A percentile compares a stretch with the other conserved stretches of the same genome.
These are phyloP conservation scores for Boechera stricta DNA, from an alignment of 345 rosid species.

Conservation along the genomic window DNA sequence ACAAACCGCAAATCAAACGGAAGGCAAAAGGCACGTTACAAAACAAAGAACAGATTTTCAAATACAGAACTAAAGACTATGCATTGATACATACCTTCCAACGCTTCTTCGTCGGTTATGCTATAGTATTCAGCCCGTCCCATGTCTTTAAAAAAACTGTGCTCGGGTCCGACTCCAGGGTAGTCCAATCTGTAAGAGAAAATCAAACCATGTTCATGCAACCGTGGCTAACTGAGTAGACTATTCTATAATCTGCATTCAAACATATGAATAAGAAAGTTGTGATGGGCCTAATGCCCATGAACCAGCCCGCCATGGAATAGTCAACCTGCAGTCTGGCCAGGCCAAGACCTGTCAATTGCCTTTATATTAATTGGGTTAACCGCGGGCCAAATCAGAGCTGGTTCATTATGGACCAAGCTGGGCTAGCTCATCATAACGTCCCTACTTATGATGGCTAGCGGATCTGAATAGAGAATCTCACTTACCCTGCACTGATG, in stretches of 20 bases:
- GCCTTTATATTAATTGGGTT: background rate
- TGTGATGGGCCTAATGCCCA: background rate
- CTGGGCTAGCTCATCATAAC: background rate
- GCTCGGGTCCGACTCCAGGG: constrained; percentile 99
- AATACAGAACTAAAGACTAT: background rate
- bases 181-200: constrained; percentile 74
- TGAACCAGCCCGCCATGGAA: background rate
- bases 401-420: background rate
- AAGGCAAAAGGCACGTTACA: background rate
- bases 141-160: constrained; percentile 85
- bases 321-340: background rate
- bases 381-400: background rate
- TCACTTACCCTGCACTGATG: constrained; percentile 85
- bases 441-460: background rate
- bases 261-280: background rate
- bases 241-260: background rate
- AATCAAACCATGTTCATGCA: constrained; percentile 23
- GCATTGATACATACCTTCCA: constrained; percentile 63
- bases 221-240: background rate
- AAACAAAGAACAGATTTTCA: background rate
- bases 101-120: constrained; percentile 85
- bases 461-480: background rate
- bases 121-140: constrained; percentile 85
- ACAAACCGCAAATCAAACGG: constrained; percentile 18
- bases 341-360: background rate